Percentiles rank a stretch among this genome's conserved stretches.
These are phyloP conservation scores for Fusarium sacchari DNA, from an alignment of 2,329 filamentous ascomycete species.

Conservation along the genomic window DNA sequence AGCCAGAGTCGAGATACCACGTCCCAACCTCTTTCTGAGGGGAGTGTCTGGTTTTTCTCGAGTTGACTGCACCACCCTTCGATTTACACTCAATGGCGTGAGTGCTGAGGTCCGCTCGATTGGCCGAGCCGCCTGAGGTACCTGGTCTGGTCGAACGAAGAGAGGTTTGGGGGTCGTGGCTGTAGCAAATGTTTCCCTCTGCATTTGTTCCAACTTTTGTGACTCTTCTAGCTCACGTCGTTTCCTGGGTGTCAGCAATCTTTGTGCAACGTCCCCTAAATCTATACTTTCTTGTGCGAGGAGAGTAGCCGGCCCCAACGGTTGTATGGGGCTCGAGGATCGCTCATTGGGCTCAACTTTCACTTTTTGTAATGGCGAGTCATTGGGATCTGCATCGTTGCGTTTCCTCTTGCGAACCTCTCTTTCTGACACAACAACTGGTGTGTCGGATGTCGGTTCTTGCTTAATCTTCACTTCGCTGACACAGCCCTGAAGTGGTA, in stretches of 20 bases:
- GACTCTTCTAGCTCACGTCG: conserved; percentile 42
- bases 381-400: conserved; percentile 35
- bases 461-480: conserved; percentile 52
- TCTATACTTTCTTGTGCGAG: conserved; percentile 68
- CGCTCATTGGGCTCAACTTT: conserved; percentile 54
- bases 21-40: conserved; percentile 42
- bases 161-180: conserved; percentile 28
- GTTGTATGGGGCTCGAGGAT: conserved; percentile 46
- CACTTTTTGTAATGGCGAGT: conserved; percentile 47
- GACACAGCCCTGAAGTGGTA: conserved; percentile 18
- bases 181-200: conserved; percentile 8
- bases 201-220: conserved; percentile 12
- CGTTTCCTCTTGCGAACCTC: conserved; percentile 59
- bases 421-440: conserved; percentile 62
- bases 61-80: conserved; percentile 36
- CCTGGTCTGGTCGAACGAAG: conserved; percentile 33
- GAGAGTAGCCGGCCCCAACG: conserved; percentile 38
- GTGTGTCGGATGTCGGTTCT: conserved; percentile 65
- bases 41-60: conserved; percentile 33
- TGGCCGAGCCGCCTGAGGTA: conserved; percentile 32
- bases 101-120: conserved; percentile 45
- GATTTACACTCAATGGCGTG: conserved; percentile 52
- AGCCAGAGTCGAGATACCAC: conserved; percentile 56
- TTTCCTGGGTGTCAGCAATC: conserved; percentile 51
- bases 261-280: conserved; percentile 53